phyloP scores from a whole-genome alignment of 2,329 filamentous ascomycete species.

The Drechslerella dactyloides region DNA sequence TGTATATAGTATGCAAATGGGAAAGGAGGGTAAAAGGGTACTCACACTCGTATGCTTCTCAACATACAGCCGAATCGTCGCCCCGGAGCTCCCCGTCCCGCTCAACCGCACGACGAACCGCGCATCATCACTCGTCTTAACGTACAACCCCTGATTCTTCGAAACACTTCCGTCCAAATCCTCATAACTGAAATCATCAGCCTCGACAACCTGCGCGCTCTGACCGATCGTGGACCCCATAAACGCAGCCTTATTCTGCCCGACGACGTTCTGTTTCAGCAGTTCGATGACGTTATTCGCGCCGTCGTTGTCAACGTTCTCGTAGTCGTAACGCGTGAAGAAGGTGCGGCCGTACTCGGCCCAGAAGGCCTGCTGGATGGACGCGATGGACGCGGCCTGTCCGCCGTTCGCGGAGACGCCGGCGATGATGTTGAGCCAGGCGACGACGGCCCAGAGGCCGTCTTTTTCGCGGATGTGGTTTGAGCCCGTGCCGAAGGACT shows the following conservation, averaged over 20 bases:
- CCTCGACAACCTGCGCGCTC: conserved; percentile 73
- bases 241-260: conserved; percentile 72
- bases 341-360: conserved; percentile 93
- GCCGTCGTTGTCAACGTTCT: conserved; percentile 87
- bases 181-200: conserved; percentile 97
- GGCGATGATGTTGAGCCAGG: conserved; percentile 98
- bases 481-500: conserved; percentile 96
- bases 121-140: conserved; percentile 91
- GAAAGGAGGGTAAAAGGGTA: conserved; percentile 15
- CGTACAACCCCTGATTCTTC: conserved; percentile 93
- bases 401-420: conserved; percentile 73
- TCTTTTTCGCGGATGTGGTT: conserved; percentile 99
- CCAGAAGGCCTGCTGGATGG: conserved; percentile 98
- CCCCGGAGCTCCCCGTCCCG: conserved; percentile 91
- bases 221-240: conserved; percentile 76
- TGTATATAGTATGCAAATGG: not conserved
- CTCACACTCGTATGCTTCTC: conserved; percentile 80
- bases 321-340: conserved; percentile 99
- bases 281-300: conserved; percentile 88
- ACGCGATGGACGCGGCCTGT: conserved; percentile 86
- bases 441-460: conserved; percentile 94
- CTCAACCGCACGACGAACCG: conserved; percentile 94
- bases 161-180: conserved; percentile 97
- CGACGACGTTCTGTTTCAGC: conserved; percentile 75
- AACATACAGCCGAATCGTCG: conserved; percentile 94